Conservation (phyloP, 1,284 basidiomycete species). For the Neonothopanus nambi region DNA sequence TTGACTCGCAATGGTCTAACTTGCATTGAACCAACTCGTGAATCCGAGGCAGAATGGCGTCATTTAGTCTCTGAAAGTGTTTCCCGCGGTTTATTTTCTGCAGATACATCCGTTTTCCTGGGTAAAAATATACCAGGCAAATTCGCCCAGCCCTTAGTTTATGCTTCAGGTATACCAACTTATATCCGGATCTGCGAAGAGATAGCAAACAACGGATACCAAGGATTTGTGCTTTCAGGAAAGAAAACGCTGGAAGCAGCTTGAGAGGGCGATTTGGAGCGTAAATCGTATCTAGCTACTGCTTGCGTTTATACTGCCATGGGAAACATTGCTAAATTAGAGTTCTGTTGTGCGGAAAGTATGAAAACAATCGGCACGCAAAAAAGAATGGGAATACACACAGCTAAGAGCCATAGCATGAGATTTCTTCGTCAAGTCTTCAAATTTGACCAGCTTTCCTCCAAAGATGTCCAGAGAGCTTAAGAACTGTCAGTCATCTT, state of each 20-base stretch:
- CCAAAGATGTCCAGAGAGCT: slow-evolving; percentile 87
- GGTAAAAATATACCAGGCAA: slow-evolving; percentile 13
- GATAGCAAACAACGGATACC: slow-evolving; percentile 1
- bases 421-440: slow-evolving; percentile 55
- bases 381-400: neutral
- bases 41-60: slow-evolving; percentile 12
- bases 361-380: neutral
- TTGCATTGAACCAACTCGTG: slow-evolving; percentile 8
- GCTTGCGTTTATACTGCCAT: too few species aligned
- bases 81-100: neutral
- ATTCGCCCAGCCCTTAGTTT: neutral
- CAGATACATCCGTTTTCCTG: slow-evolving; percentile 5
- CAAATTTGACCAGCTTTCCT: slow-evolving; percentile 70
- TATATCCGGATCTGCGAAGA: slow-evolving; percentile 2
- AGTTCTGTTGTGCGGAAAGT: neutral
- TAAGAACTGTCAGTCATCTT: slow-evolving; percentile 1
- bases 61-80: neutral
- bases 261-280: too few species aligned
- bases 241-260: neutral
- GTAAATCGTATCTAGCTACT: too few species aligned
- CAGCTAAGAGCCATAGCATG: neutral
- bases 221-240: neutral
- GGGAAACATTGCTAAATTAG: neutral
- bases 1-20: slow-evolving; percentile 9
- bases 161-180: slow-evolving; percentile 3